phyloP scores from a whole-genome alignment of 306 rosid species.

The Prunus armeniaca region DNA sequence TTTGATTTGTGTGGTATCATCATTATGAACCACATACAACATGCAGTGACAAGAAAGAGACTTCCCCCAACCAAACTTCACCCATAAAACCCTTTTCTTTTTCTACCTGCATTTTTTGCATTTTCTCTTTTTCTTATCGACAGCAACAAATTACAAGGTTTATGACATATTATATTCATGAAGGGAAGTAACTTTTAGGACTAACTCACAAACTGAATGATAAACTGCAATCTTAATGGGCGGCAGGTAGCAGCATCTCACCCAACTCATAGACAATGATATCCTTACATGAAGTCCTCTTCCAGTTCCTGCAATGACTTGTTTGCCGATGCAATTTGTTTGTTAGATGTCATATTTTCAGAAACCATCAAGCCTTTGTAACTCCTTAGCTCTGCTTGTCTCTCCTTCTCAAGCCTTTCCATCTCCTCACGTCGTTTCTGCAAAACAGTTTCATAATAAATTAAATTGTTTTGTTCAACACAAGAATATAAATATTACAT shows the following conservation, averaged over 20 bases:
- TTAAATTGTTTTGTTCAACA: not conserved
- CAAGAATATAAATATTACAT: not conserved
- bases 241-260: not conserved
- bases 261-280: not conserved
- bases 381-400: constrained; percentile 82
- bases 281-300: constrained; percentile 85
- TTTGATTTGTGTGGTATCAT: constrained; percentile 6
- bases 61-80: not conserved
- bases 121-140: not conserved
- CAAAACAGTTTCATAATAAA: constrained; percentile 1
- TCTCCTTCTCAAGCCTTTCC: constrained; percentile 91
- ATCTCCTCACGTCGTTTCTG: constrained; percentile 91
- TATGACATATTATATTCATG: not conserved
- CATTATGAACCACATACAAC: constrained; percentile 29
- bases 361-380: constrained; percentile 95
- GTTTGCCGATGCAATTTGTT: constrained; percentile 69
- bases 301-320: constrained; percentile 93
- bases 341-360: constrained; percentile 92
- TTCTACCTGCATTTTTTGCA: not conserved
- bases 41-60: constrained; percentile 5
- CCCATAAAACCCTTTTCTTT: not conserved
- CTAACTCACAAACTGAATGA: constrained; percentile 26
- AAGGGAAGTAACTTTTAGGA: not conserved
- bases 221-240: not conserved
- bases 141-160: constrained; percentile 4